Conservation (phyloP, 805 yeast species). For the Ogataea corticis region DNA sequence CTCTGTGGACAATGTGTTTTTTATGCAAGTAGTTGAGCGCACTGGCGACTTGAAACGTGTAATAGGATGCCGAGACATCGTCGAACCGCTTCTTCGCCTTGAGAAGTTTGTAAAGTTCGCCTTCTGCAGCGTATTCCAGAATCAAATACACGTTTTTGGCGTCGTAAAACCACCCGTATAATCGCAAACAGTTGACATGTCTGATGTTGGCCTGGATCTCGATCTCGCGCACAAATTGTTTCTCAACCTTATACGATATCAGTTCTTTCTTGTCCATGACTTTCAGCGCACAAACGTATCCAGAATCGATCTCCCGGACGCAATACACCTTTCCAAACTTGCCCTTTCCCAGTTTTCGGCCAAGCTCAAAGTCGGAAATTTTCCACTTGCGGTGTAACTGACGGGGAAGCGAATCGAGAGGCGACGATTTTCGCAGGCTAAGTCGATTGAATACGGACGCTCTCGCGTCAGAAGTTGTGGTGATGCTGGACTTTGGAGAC, state of each 20-base stretch:
- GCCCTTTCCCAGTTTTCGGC: conserved; percentile 87
- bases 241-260: conserved; percentile 71
- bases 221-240: conserved; percentile 85
- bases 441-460: conserved; percentile 23
- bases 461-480: neutral
- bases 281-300: conserved; percentile 85
- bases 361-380: conserved; percentile 73
- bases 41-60: conserved; percentile 77
- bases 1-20: conserved; percentile 84
- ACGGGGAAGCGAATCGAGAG: conserved; percentile 14
- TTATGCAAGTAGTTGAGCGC: conserved; percentile 79
- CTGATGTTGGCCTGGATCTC: conserved; percentile 81
- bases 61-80: conserved; percentile 73
- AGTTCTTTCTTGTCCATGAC: conserved; percentile 86
- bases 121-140: conserved; percentile 80
- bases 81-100: conserved; percentile 67
- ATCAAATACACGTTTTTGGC: conserved; percentile 75
- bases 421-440: conserved; percentile 21
- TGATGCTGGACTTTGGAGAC: neutral
- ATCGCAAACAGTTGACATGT: conserved; percentile 77
- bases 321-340: conserved; percentile 92
- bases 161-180: conserved; percentile 87
- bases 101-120: conserved; percentile 79
- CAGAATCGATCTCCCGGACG: conserved; percentile 71
- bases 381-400: conserved; percentile 25